Percentiles rank a stretch among this genome's conserved stretches.
Evolutionary conservation across 2,329 filamentous ascomycete species (phyloP).

Genomic region (Fusarium aywerte): DNA sequence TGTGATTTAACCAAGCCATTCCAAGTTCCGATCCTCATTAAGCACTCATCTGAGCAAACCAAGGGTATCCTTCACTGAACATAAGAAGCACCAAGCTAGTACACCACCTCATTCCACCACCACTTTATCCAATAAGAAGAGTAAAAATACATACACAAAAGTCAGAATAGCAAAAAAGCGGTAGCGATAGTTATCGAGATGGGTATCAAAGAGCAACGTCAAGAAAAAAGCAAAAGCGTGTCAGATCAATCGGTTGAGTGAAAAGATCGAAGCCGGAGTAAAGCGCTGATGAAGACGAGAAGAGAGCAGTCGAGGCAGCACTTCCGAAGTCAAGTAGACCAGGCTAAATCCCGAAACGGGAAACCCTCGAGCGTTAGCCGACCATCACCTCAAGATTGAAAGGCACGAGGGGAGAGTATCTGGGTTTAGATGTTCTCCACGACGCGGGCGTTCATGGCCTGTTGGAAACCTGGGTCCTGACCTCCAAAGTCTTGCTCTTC

Average conservation of each 20-base stretch:
- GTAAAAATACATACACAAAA: slow-evolving; percentile 32
- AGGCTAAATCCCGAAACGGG: slow-evolving; percentile 47
- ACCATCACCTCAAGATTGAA: slow-evolving; percentile 31
- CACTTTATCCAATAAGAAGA: slow-evolving; percentile 1
- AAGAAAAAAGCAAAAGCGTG: slow-evolving; percentile 8
- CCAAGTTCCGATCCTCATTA: slow-evolving; percentile 30
- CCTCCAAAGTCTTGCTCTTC: slow-evolving; percentile 62
- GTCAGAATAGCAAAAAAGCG: neutral
- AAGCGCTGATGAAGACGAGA: slow-evolving; percentile 38
- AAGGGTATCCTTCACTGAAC: slow-evolving; percentile 32
- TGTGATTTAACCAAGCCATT: neutral
- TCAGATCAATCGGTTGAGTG: slow-evolving; percentile 1
- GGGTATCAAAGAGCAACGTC: slow-evolving; percentile 35
- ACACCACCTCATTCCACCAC: slow-evolving; percentile 1
- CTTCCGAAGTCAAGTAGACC: slow-evolving; percentile 52
- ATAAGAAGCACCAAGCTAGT: neutral
- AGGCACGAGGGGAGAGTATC: slow-evolving; percentile 27
- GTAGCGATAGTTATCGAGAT: slow-evolving; percentile 3
- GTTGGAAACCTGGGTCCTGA: slow-evolving; percentile 73
- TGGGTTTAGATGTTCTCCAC: slow-evolving; percentile 82
- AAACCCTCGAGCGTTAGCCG: slow-evolving; percentile 49
- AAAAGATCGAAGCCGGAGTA: slow-evolving; percentile 6
- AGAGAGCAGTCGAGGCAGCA: slow-evolving; percentile 18
- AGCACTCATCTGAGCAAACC: slow-evolving; percentile 17
- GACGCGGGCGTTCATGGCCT: slow-evolving; percentile 82